A percentile compares a stretch with the other conserved stretches of the same genome.
Evolutionary conservation across 805 yeast genomes (phyloP).

Genomic region (Candida namnaoensis): DNA sequence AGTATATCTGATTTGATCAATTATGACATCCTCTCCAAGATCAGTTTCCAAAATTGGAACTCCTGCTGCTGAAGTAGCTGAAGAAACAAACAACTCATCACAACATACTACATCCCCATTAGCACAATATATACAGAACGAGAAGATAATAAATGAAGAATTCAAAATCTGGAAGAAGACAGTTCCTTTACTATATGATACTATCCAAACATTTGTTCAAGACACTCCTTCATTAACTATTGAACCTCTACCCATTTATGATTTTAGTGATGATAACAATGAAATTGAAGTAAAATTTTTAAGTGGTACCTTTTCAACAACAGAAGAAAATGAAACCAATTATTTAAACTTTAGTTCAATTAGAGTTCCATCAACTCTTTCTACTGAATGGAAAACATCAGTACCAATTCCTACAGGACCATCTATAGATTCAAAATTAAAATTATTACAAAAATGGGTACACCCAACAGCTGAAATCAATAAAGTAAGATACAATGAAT

Average conservation of each 20-base stretch:
- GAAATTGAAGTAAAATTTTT: slow-evolving; percentile 29
- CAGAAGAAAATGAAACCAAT: slow-evolving; percentile 22
- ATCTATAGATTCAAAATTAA: slow-evolving; percentile 30
- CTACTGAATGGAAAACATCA: slow-evolving; percentile 19
- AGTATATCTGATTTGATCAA: too few relatives aligned
- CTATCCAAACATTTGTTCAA: slow-evolving; percentile 50
- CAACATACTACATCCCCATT: background rate
- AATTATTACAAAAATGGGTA: slow-evolving; percentile 30
- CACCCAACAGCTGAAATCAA: slow-evolving; percentile 60
- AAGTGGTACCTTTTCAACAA: slow-evolving; percentile 39
- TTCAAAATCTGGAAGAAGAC: slow-evolving; percentile 79
- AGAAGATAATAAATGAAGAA: slow-evolving; percentile 67
- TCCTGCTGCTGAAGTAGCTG: too few relatives aligned
- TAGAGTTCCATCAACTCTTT: slow-evolving; percentile 34
- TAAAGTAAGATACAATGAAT: slow-evolving; percentile 38
- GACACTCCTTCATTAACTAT: slow-evolving; percentile 52
- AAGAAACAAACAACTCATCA: too few relatives aligned
- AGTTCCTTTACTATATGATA: slow-evolving; percentile 67
- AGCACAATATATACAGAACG: slow-evolving; percentile 41
- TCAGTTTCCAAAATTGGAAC: too few relatives aligned
- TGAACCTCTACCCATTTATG: slow-evolving; percentile 40
- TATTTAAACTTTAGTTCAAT: slow-evolving; percentile 31
- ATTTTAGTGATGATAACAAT: slow-evolving; percentile 15
- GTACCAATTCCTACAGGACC: slow-evolving; percentile 21
- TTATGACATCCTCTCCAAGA: too few relatives aligned